A percentile compares a stretch with the other conserved stretches of the same genome.
phyloP scores from a whole-genome alignment of 2,329 filamentous ascomycete species.

The Verticillium nubilum region DNA sequence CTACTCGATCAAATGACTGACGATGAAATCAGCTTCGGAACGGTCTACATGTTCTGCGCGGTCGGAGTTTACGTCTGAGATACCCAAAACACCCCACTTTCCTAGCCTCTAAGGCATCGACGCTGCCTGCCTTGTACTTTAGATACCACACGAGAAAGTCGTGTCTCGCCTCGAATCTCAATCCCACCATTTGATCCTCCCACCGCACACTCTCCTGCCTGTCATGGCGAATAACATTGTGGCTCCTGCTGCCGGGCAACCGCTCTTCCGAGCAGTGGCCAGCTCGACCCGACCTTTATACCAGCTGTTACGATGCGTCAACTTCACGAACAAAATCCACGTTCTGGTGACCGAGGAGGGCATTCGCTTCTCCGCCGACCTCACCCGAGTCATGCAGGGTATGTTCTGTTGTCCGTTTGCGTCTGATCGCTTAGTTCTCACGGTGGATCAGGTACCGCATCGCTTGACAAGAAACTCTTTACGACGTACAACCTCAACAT shows the following conservation, averaged over 20 bases:
- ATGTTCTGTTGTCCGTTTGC: constrained; percentile 45
- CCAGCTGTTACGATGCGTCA: constrained; percentile 54
- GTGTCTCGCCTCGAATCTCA: constrained; percentile 1
- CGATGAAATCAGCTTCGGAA: constrained; percentile 66
- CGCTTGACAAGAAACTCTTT: constrained; percentile 85
- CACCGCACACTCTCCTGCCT: constrained; percentile 19
- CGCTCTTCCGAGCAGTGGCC: constrained; percentile 69
- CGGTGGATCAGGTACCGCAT: constrained; percentile 40
- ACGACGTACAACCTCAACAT: constrained; percentile 72
- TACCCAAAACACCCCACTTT: constrained; percentile 28
- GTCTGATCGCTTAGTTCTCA: background rate
- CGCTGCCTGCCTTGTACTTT: constrained; percentile 13
- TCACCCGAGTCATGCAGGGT: constrained; percentile 90
- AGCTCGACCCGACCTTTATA: constrained; percentile 73
- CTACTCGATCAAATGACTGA: background rate
- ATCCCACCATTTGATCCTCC: constrained; percentile 1
- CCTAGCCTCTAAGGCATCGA: constrained; percentile 10
- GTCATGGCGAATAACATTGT: constrained; percentile 12
- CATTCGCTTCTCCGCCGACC: constrained; percentile 81
- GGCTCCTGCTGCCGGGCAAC: constrained; percentile 20
- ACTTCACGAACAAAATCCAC: constrained; percentile 52
- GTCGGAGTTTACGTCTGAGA: constrained; percentile 95
- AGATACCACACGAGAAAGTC: constrained; percentile 12
- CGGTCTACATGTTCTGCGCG: constrained; percentile 98
- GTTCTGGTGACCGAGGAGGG: constrained; percentile 78